Conservation (phyloP, 2,329 filamentous ascomycete species). For the Fusarium subtropicale region DNA sequence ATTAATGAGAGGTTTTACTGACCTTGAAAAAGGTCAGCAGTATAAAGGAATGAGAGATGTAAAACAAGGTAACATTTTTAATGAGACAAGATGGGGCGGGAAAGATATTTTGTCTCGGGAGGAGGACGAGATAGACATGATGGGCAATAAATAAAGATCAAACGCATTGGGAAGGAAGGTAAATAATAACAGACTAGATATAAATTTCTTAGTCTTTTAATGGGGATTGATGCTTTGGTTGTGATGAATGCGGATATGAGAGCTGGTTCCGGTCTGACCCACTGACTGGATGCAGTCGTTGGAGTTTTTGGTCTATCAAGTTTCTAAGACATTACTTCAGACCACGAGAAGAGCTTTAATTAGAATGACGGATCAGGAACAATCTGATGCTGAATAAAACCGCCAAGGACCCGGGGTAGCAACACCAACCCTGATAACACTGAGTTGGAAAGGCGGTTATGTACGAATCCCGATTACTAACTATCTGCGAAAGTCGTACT, state of each 20-base stretch:
- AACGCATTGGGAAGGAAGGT: neutral
- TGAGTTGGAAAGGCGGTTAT: too few species aligned
- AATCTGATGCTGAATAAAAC: too few species aligned
- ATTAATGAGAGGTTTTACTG: neutral
- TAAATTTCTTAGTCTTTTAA: neutral
- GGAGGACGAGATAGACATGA: neutral
- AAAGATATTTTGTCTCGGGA: constrained; percentile 20
- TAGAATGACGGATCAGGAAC: neutral
- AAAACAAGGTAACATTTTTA: constrained; percentile 22
- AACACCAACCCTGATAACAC: too few species aligned
- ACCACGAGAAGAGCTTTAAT: neutral
- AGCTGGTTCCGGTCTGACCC: constrained; percentile 22
- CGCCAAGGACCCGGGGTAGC: too few species aligned
- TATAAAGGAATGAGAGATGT: neutral
- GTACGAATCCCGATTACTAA: too few species aligned
- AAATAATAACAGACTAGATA: neutral
- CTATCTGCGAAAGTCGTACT: too few species aligned
- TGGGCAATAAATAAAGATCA: rapidly evolving
- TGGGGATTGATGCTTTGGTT: neutral
- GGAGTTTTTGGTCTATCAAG: neutral
- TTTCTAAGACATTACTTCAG: neutral
- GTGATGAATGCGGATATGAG: constrained; percentile 19
- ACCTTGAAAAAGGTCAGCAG: neutral
- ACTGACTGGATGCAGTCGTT: constrained; percentile 22
- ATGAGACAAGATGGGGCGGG: constrained; percentile 4